Evolutionary conservation across 2,329 filamentous ascomycete species (phyloP).

Genomic region (Aspergillus texensis): DNA sequence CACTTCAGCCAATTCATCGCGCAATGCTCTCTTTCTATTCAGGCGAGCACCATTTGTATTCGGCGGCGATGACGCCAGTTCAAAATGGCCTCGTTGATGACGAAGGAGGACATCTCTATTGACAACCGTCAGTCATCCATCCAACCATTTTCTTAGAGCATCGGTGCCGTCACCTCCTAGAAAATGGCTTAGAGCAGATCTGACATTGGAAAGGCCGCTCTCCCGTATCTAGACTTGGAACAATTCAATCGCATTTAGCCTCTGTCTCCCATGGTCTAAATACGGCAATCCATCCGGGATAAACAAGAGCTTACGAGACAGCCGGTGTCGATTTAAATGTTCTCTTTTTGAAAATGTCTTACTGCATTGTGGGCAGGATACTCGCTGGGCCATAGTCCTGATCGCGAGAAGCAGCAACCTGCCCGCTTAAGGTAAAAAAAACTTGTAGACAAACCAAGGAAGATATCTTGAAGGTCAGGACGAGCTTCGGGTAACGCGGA

Average conservation of each 20-base stretch:
- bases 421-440: neutral
- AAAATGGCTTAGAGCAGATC: neutral
- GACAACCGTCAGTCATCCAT: neutral
- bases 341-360: constrained; percentile 1
- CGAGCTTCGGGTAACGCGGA: neutral
- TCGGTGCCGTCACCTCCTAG: neutral
- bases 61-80: neutral
- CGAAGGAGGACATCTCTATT: neutral
- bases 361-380: constrained; percentile 2
- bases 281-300: neutral
- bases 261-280: neutral
- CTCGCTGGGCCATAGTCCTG: neutral
- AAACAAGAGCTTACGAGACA: neutral
- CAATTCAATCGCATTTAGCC: neutral
- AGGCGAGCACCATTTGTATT: neutral
- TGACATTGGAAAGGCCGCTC: neutral
- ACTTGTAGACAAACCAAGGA: neutral
- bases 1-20: neutral
- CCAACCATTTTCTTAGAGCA: neutral
- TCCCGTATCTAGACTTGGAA: neutral
- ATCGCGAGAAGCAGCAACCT: neutral
- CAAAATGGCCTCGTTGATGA: neutral
- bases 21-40: neutral
- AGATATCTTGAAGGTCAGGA: neutral
- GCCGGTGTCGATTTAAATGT: neutral